Base-by-base conservation (phyloP, 2,329 filamentous ascomycete species). In the Bipolaris zeicola region DNA sequence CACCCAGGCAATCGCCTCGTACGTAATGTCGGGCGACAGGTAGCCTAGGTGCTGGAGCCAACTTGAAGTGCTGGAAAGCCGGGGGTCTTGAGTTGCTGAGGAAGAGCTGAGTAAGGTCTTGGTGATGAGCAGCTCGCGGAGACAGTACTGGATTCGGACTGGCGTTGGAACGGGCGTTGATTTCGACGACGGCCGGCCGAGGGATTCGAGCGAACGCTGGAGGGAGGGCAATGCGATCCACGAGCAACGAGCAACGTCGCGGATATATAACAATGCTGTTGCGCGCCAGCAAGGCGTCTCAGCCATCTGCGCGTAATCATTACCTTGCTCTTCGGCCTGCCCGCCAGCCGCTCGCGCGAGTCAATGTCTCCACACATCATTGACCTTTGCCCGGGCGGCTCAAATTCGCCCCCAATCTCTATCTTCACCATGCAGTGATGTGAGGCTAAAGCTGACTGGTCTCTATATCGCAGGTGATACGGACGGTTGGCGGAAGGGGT, bases 1-100 rank as follows among this genome's bases (percentile, higher is more conserved):
- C 63, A 51, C 54, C 46, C 38, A 31, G 42, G 44, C 51, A 51
- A 34, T 48, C 26, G 54, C 59, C 47, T 50, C 59, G 52, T 61
- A 62, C 59, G 52, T 61, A 62, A 47, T 66, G 58, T 60, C 58
- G 61, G 51, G 45, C 53, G 43, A 56, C 37, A 52, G 18, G 38
- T 36, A 39, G 36, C 49, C 42, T 31, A 14, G 42, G 14, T 52
- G 53, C 50, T 24, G 36, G 46, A 47, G 37, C 42, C 41, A 31
- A 42, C 42, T 39, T 16, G 36, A 31, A 14, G 20, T 18, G 49
- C 49, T 20, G 42, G 38, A 11, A 42, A 39, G 33, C 20, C 31
- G 22, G 43, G 37, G 34, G 14, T 22, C 36, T 18, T 28, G 48
- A 20, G 37, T 42, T 43, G 53, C 49, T 56, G 53, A 52, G 47